phyloP scores from a whole-genome alignment of 495 filamentous ascomycete species.

The Acidomyces sp. region DNA sequence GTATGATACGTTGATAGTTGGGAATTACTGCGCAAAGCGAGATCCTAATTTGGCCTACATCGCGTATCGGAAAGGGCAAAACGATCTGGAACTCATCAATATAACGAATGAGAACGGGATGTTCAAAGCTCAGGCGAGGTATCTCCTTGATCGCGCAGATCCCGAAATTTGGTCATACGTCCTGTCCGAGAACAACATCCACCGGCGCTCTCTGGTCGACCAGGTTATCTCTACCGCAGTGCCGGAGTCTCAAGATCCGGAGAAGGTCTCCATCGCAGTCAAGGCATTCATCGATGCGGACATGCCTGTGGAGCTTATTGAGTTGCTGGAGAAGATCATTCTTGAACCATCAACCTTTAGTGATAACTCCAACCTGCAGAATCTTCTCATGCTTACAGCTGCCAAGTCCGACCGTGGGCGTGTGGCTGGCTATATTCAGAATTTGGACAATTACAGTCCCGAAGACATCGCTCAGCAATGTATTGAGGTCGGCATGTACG shows the following conservation, averaged over 20 bases:
- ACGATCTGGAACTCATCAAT: slow-evolving; percentile 91
- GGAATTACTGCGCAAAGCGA: slow-evolving; percentile 98
- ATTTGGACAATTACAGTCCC: slow-evolving; percentile 74
- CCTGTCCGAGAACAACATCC: slow-evolving; percentile 85
- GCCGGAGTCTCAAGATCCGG: slow-evolving; percentile 83
- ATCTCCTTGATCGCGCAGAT: slow-evolving; percentile 84
- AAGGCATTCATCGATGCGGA: slow-evolving; percentile 83
- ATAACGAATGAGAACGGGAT: slow-evolving; percentile 97
- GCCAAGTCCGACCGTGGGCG: slow-evolving; percentile 92
- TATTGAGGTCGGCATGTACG: slow-evolving; percentile 84
- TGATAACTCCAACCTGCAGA: slow-evolving; percentile 92
- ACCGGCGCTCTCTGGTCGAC: slow-evolving; percentile 84
- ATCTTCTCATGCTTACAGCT: slow-evolving; percentile 90
- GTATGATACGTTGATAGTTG: slow-evolving; percentile 84
- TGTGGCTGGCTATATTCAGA: slow-evolving; percentile 93
- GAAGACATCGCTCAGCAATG: slow-evolving; percentile 89
- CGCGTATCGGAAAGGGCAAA: slow-evolving; percentile 90
- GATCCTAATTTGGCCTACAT: slow-evolving; percentile 96
- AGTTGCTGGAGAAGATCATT: slow-evolving; percentile 98
- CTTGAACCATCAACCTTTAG: slow-evolving; percentile 94
- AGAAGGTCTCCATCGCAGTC: slow-evolving; percentile 90
- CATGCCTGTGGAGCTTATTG: slow-evolving; percentile 86
- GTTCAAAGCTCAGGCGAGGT: slow-evolving; percentile 93
- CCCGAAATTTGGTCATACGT: slow-evolving; percentile 89
- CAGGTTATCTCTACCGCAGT: slow-evolving; percentile 96